Conservation (phyloP, 2,329 filamentous ascomycete genomes). For the Colletotrichum echinochloae region DNA sequence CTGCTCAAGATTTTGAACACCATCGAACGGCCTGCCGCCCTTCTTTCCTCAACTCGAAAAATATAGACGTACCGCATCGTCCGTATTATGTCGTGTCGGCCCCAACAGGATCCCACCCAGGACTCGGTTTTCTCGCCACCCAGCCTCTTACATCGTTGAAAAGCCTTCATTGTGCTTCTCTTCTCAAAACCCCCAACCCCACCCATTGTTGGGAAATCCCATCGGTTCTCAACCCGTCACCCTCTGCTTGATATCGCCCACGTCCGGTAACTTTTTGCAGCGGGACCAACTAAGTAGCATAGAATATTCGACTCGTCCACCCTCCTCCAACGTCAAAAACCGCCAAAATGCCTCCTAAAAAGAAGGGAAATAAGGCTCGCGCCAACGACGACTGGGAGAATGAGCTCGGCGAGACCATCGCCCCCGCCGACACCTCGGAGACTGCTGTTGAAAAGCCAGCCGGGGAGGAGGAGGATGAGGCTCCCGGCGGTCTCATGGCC, state of each 20-base stretch:
- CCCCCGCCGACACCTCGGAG: constrained; percentile 64
- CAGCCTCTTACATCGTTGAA: constrained; percentile 24
- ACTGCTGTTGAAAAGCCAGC: constrained; percentile 63
- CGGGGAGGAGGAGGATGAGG: constrained; percentile 64
- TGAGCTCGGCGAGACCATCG: constrained; percentile 83
- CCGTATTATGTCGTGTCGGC: constrained; percentile 35
- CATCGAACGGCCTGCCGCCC: neutral
- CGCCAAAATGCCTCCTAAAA: constrained; percentile 87
- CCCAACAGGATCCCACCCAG: constrained; percentile 12
- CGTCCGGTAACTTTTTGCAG: constrained; percentile 23
- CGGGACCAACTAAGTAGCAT: constrained; percentile 9
- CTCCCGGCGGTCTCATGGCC: constrained; percentile 79
- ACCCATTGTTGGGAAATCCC: constrained; percentile 33
- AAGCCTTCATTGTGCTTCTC: constrained; percentile 9
- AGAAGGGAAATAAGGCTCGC: constrained; percentile 88
- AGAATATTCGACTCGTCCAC: neutral
- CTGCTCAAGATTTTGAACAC: constrained; percentile 11
- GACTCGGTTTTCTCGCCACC: constrained; percentile 26
- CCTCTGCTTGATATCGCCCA: constrained; percentile 28
- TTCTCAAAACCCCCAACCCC: constrained; percentile 25
- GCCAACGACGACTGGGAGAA: constrained; percentile 94
- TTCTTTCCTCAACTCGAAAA: neutral
- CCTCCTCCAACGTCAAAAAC: constrained; percentile 35
- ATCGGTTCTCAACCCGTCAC: constrained; percentile 21
- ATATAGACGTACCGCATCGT: constrained; percentile 9